Percentiles rank a stretch among this genome's conserved stretches.
phyloP scores from a whole-genome alignment of 768 basidiomycete species.

The Panus rudis region DNA sequence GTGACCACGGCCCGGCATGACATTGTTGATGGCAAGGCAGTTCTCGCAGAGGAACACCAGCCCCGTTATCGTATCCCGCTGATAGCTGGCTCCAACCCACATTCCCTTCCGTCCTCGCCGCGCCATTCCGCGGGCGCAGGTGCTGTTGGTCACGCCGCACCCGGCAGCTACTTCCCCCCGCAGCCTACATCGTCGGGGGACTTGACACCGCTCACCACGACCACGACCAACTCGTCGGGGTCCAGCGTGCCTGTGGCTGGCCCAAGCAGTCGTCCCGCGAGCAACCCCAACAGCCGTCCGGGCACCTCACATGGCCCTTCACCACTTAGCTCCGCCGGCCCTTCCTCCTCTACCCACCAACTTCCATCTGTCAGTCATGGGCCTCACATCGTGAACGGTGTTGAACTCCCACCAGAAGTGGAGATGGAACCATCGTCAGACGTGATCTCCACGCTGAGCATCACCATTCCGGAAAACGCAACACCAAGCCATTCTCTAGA shows the following conservation, averaged over 20 bases:
- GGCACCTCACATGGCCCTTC: too few relatives aligned
- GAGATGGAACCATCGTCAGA: slow-evolving; percentile 29
- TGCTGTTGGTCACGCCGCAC: slow-evolving; percentile 2
- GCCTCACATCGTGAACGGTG: slow-evolving; percentile 5
- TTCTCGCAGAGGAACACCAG: slow-evolving; percentile 23
- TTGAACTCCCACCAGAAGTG: slow-evolving; percentile 7
- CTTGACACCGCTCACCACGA: slow-evolving; percentile 19
- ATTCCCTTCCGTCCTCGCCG: slow-evolving; percentile 2
- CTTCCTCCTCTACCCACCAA: not conserved
- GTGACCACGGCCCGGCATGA: slow-evolving; percentile 64
- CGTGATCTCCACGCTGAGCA: slow-evolving; percentile 50
- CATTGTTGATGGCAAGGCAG: slow-evolving; percentile 51
- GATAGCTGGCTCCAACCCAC: slow-evolving; percentile 2
- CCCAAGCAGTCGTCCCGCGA: not conserved
- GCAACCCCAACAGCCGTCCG: not conserved
- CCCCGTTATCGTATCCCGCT: slow-evolving; percentile 22
- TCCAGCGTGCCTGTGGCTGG: slow-evolving; percentile 3
- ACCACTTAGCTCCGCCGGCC: not conserved
- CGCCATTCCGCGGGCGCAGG: not conserved
- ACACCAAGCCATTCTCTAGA: slow-evolving; percentile 71
- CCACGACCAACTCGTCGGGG: slow-evolving; percentile 18
- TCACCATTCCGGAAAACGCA: slow-evolving; percentile 51
- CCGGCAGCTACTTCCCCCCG: slow-evolving; percentile 14
- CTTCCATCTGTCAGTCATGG: slow-evolving; percentile 6
- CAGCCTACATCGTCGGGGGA: slow-evolving; percentile 11